These are phyloP conservation scores for Metschnikowia cerradonensis DNA, from an alignment of 805 yeast genomes.

Conservation along the genomic window DNA sequence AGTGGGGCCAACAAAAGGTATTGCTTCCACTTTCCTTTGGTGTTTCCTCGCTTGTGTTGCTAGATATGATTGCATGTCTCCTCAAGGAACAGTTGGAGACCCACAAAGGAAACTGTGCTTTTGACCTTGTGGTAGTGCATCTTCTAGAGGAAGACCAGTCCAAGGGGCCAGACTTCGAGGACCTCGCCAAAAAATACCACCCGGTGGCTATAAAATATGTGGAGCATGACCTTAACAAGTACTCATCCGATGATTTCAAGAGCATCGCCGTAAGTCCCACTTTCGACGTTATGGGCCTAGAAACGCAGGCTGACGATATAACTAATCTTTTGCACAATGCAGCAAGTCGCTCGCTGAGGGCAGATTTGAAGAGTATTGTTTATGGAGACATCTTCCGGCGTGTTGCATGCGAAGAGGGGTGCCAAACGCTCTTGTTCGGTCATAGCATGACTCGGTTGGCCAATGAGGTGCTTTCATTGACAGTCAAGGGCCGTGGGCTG, in stretches of 20 bases:
- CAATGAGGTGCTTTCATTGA: constrained; percentile 68
- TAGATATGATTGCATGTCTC: constrained; percentile 62
- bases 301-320: not conserved
- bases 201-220: constrained; percentile 33
- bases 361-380: constrained; percentile 55
- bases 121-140: constrained; percentile 50
- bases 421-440: constrained; percentile 64
- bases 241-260: constrained; percentile 26
- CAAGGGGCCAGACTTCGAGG: constrained; percentile 13
- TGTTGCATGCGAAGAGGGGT: constrained; percentile 42
- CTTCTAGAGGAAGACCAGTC: constrained; percentile 35
- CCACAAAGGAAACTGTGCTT: constrained; percentile 68
- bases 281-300: constrained; percentile 11
- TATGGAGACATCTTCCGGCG: constrained; percentile 43
- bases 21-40: constrained; percentile 68
- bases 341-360: constrained; percentile 56
- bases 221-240: constrained; percentile 40
- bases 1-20: constrained; percentile 38
- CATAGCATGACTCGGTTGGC: constrained; percentile 83
- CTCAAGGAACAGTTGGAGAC: constrained; percentile 57
- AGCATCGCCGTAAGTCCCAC: constrained; percentile 12
- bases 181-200: constrained; percentile 16
- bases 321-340: constrained; percentile 35
- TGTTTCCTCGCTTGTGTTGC: constrained; percentile 57
- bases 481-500: constrained; percentile 85